A percentile compares a stretch with the other conserved stretches of the same genome.
Conservation (phyloP, 371 early-diverging fungal species). For the Funneliformis caledonium region DNA sequence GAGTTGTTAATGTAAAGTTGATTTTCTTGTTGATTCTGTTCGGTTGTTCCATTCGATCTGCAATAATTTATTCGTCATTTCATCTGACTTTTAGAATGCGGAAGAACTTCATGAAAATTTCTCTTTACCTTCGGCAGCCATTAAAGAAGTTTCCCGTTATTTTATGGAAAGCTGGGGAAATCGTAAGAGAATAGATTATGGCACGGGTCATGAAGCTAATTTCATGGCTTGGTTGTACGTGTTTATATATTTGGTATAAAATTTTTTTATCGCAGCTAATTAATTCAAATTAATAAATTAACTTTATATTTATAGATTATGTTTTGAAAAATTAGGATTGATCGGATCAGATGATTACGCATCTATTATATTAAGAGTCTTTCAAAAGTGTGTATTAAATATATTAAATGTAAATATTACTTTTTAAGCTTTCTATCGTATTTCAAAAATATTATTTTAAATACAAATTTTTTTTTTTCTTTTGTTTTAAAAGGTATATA, state of each 20-base stretch:
- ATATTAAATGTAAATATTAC: constrained; percentile 33
- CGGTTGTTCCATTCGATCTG: too few species aligned
- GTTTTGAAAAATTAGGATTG: constrained; percentile 76
- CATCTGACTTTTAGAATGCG: constrained; percentile 42
- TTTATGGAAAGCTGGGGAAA: constrained; percentile 94
- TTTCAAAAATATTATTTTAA: too few species aligned
- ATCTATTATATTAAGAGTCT: constrained; percentile 80
- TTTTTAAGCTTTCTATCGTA: background rate
- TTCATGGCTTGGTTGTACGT: constrained; percentile 91
- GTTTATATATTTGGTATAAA: background rate
- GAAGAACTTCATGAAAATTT: constrained; percentile 52
- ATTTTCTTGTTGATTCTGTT: background rate
- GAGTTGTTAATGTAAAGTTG: constrained; percentile 57
- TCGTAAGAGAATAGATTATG: constrained; percentile 97
- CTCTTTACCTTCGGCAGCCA: constrained; percentile 54
- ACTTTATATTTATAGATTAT: constrained; percentile 55
- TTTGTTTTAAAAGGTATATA: constrained; percentile 70
- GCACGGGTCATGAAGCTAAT: constrained; percentile 99
- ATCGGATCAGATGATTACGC: constrained; percentile 67
- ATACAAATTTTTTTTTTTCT: background rate
- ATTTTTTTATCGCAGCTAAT: background rate
- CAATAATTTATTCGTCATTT: background rate
- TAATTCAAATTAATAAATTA: background rate
- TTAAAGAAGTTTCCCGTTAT: constrained; percentile 80
- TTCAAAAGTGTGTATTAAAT: constrained; percentile 63